Percentiles rank a stretch among this genome's conserved stretches.
These are phyloP conservation scores for Lepidopterella palustris DNA, from an alignment of 495 filamentous ascomycete genomes.

Conservation along the genomic window DNA sequence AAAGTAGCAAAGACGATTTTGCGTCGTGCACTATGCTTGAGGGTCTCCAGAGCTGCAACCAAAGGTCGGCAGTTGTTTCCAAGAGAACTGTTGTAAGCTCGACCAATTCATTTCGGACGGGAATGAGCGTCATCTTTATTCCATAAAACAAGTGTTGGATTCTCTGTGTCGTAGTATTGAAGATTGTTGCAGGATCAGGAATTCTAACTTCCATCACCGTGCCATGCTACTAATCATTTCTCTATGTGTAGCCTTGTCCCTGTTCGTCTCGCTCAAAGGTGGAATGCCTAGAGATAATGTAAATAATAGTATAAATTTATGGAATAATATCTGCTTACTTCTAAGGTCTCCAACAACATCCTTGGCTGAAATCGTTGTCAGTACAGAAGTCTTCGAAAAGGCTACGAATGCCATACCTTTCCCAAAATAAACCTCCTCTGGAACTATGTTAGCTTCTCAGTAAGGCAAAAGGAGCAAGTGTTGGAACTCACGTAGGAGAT, in stretches of 20 bases:
- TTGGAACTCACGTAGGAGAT: constrained; percentile 66
- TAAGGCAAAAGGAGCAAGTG: not conserved
- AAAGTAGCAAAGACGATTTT: too few species aligned
- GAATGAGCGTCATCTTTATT: not conserved
- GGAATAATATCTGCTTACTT: constrained; percentile 49
- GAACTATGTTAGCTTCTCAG: constrained; percentile 1
- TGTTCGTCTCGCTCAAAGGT: constrained; percentile 76
- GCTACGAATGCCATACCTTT: constrained; percentile 43
- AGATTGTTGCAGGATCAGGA: too few species aligned
- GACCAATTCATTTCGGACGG: too few species aligned
- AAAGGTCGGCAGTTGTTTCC: too few species aligned
- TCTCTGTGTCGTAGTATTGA: too few species aligned
- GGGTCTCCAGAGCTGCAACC: too few species aligned
- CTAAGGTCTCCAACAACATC: constrained; percentile 97
- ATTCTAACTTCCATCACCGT: constrained; percentile 34
- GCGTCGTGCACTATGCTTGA: too few species aligned
- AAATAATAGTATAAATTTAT: constrained; percentile 1
- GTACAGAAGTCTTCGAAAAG: not conserved
- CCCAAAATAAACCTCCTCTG: constrained; percentile 97
- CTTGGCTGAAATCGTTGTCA: constrained; percentile 50
- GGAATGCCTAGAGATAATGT: constrained; percentile 51
- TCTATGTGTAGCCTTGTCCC: constrained; percentile 76
- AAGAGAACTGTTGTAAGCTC: too few species aligned
- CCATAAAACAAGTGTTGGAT: not conserved
- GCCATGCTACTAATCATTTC: constrained; percentile 83